phyloP scores from a whole-genome alignment of 75 land plant genomes.

The Selaginella moellendorffii region DNA sequence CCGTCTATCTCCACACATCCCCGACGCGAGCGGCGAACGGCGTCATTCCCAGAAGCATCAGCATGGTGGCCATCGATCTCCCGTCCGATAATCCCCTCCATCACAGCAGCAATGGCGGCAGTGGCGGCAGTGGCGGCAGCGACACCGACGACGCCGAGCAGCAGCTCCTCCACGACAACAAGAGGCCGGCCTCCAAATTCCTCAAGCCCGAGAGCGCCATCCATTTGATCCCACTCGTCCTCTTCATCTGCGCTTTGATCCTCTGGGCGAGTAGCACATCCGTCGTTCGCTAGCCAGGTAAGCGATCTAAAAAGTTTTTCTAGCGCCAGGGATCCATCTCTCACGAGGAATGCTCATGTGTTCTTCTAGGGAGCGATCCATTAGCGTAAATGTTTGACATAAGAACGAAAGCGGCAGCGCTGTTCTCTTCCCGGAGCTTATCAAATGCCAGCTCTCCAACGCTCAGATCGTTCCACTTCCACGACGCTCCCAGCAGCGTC shows the following conservation, averaged over 20 bases:
- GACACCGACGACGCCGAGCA: too few species aligned
- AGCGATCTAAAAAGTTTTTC: too few species aligned
- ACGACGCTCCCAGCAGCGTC: constrained; percentile 39
- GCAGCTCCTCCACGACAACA: not conserved
- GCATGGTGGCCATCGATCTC: not conserved
- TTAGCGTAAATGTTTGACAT: not conserved
- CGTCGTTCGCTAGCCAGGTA: too few species aligned
- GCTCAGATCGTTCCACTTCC: too few species aligned
- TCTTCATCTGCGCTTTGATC: not conserved
- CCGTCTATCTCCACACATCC: too few species aligned
- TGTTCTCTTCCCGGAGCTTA: not conserved
- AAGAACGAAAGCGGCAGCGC: not conserved
- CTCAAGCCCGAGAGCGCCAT: not conserved
- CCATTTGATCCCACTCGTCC: not conserved
- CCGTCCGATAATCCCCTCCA: not conserved
- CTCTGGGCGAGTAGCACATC: not conserved
- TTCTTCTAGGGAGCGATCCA: not conserved
- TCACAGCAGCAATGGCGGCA: too few species aligned
- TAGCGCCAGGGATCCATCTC: too few species aligned
- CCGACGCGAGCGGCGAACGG: too few species aligned
- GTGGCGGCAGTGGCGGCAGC: too few species aligned
- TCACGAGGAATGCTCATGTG: not conserved
- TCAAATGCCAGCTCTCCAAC: too few species aligned
- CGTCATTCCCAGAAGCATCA: not conserved
- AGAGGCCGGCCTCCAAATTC: not conserved